A percentile compares a stretch with the other conserved stretches of the same genome.
These are phyloP conservation scores for Mrakia frigida DNA, from an alignment of 768 basidiomycete genomes.

Conservation along the genomic window DNA sequence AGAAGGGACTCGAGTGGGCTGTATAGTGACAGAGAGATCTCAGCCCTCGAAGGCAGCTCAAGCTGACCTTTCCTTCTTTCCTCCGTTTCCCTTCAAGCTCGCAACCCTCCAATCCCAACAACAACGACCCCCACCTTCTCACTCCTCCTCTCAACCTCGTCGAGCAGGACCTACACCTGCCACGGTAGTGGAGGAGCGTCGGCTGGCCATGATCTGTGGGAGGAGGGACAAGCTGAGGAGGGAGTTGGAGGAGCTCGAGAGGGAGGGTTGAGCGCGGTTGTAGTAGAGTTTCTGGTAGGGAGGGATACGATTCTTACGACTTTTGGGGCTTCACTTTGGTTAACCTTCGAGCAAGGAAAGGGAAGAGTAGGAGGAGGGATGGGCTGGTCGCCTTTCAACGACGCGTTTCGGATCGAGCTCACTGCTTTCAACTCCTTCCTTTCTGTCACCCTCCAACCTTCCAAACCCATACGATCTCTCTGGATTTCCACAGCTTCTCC, in stretches of 20 bases:
- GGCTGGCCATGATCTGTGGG: conserved; percentile 24
- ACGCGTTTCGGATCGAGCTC: too few relatives aligned
- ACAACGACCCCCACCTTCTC: background rate
- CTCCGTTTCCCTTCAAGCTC: background rate
- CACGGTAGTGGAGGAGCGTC: conserved; percentile 12
- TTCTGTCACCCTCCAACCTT: too few relatives aligned
- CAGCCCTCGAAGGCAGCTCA: background rate
- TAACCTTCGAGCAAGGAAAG: background rate
- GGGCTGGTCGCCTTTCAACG: too few relatives aligned
- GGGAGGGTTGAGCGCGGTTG: background rate
- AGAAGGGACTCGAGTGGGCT: too few relatives aligned
- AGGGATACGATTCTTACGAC: background rate
- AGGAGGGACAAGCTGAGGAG: conserved; percentile 20
- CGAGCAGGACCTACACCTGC: conserved; percentile 16
- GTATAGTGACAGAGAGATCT: too few relatives aligned
- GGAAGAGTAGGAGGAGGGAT: too few relatives aligned
- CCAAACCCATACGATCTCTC: too few relatives aligned
- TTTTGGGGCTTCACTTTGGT: background rate
- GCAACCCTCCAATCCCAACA: conserved; percentile 11
- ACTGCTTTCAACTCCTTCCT: too few relatives aligned
- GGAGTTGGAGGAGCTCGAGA: conserved; percentile 25
- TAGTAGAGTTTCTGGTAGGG: background rate
- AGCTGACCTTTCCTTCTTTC: background rate
- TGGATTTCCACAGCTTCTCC: too few relatives aligned
- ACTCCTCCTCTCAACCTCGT: background rate